Percentiles rank a stretch among this genome's conserved stretches.
These are phyloP conservation scores for Calonectria honghensis DNA, from an alignment of 2,329 filamentous ascomycete genomes.

Conservation along the genomic window DNA sequence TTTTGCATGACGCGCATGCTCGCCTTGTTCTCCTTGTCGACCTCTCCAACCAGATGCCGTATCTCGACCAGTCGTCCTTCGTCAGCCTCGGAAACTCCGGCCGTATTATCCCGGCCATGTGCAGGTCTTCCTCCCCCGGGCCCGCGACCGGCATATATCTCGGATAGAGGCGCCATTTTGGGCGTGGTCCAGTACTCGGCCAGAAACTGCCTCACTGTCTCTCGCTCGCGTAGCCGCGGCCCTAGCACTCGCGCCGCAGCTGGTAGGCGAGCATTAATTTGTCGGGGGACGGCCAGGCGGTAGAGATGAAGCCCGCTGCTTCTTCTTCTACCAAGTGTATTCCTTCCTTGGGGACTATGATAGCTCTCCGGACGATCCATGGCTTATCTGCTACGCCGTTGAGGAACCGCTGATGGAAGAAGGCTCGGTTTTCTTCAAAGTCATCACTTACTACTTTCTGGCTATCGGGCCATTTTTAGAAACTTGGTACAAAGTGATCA, in stretches of 20 bases:
- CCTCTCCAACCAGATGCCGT: constrained; percentile 8
- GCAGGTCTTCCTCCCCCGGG: background rate
- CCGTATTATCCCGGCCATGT: background rate
- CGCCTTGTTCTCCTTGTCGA: background rate
- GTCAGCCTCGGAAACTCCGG: background rate
- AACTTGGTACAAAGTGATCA: too few relatives aligned
- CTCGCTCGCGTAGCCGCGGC: constrained; percentile 4
- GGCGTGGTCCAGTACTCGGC: constrained; percentile 29
- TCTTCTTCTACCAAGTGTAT: background rate
- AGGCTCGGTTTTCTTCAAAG: constrained; percentile 19
- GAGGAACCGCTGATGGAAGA: constrained; percentile 4
- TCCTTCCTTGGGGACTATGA: background rate
- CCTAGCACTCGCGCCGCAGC: constrained; percentile 18
- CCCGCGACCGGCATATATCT: background rate
- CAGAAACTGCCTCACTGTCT: constrained; percentile 33
- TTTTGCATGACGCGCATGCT: constrained; percentile 24
- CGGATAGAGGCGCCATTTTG: constrained; percentile 2
- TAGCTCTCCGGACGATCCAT: constrained; percentile 28
- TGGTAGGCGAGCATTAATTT: constrained; percentile 17
- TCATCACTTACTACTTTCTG: background rate
- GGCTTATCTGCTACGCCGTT: background rate
- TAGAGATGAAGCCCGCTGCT: constrained; percentile 27
- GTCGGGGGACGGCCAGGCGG: background rate
- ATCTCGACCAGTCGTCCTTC: background rate
- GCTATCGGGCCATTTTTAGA: background rate